These are phyloP conservation scores for Pyricularia pennisetigena DNA, from an alignment of 2,329 filamentous ascomycete genomes.

Conservation along the genomic window DNA sequence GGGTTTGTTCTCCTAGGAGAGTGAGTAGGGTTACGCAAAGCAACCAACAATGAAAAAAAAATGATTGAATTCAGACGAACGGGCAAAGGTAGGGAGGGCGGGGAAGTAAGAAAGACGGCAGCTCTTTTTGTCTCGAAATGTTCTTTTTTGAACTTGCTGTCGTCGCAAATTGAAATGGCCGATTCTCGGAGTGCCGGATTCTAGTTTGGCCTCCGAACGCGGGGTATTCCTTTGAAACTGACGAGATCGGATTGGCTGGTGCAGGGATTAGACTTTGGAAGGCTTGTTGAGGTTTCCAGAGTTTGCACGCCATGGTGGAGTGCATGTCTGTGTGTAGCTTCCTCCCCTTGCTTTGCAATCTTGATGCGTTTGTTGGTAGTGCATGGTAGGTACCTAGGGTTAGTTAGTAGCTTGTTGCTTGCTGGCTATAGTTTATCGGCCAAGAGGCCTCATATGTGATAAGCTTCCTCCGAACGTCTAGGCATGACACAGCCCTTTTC, in stretches of 20 bases:
- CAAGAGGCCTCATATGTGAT: neutral
- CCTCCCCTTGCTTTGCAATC: too few species aligned
- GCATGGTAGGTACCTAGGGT: too few species aligned
- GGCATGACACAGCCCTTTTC: neutral
- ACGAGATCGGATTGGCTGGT: slow-evolving; percentile 16
- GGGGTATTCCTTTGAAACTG: slow-evolving; percentile 24
- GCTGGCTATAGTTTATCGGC: neutral
- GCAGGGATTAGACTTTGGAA: neutral
- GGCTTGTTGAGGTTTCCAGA: neutral
- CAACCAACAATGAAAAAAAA: neutral
- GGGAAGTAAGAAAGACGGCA: slow-evolving; percentile 1
- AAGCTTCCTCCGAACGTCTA: neutral
- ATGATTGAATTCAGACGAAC: neutral
- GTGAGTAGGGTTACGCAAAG: neutral
- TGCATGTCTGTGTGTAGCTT: neutral
- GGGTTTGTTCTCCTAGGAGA: neutral
- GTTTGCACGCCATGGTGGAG: neutral
- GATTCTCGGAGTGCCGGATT: slow-evolving; percentile 20
- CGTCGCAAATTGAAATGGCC: slow-evolving; percentile 6
- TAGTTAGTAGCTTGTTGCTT: neutral
- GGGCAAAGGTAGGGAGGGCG: neutral
- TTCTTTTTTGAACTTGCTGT: neutral
- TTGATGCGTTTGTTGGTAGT: too few species aligned
- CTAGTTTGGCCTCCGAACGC: slow-evolving; percentile 18
- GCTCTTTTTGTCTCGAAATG: neutral